Conservation (phyloP, 1,139 yeast species). For the Debaryomyces subglobosus region DNA sequence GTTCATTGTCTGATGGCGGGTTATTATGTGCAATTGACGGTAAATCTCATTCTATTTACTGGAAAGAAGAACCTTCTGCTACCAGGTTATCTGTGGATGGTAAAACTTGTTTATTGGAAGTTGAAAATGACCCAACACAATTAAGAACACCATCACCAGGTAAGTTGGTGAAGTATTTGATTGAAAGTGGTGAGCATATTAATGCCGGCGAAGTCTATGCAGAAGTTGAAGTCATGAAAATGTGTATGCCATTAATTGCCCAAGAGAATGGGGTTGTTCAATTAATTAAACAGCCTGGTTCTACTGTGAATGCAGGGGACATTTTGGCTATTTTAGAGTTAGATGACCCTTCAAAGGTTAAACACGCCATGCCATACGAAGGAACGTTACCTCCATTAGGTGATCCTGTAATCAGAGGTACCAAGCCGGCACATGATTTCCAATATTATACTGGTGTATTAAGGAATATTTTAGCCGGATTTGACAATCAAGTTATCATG, state of each 20-base stretch:
- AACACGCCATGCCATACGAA: constrained; percentile 93
- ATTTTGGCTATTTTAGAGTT: constrained; percentile 90
- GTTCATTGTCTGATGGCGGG: constrained; percentile 92
- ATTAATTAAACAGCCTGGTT: constrained; percentile 96
- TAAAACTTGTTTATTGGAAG: constrained; percentile 90
- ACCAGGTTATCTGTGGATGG: constrained; percentile 96
- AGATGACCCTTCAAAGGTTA: constrained; percentile 96
- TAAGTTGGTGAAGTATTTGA: constrained; percentile 88
- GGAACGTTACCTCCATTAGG: constrained; percentile 93
- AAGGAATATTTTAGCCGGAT: constrained; percentile 82
- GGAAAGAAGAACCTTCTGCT: constrained; percentile 97
- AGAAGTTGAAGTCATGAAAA: constrained; percentile 98
- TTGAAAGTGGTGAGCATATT: constrained; percentile 94
- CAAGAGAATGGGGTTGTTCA: constrained; percentile 93
- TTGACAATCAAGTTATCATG: constrained; percentile 94
- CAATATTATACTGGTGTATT: constrained; percentile 60
- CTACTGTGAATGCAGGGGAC: constrained; percentile 94
- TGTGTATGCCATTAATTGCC: constrained; percentile 92
- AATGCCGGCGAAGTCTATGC: constrained; percentile 93
- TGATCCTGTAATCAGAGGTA: constrained; percentile 78
- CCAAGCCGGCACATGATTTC: constrained; percentile 81
- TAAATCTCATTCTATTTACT: constrained; percentile 90
- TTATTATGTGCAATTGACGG: constrained; percentile 86
- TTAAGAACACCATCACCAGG: constrained; percentile 99
- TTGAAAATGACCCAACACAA: constrained; percentile 97